Base-by-base conservation (phyloP, 768 basidiomycete species). In the Phaeotremella skinneri region DNA sequence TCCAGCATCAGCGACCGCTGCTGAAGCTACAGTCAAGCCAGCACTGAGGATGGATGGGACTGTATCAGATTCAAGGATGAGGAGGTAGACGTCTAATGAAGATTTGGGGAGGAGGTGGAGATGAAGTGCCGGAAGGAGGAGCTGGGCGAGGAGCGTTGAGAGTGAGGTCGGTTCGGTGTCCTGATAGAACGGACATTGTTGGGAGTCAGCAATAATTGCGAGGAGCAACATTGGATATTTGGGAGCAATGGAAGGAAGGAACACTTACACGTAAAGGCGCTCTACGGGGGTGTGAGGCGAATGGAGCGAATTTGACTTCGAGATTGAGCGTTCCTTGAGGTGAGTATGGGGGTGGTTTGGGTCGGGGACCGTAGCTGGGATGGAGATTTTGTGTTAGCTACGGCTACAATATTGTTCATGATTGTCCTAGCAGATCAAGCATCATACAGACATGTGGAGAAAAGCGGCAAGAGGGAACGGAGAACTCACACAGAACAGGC, bases 261-360 rank as follows among this genome's bases (percentile, higher is more conserved):
- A 54, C 59, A 63, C 87, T 78, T 78, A 94, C 94, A 62, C 89
- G 86, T 67, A 94, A 83, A 0, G 94, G 94, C 5, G 88, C 87
- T 72, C 88, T 81, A 65, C 94, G 81, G 16, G 81, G 82, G 27
- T 80, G 77, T 67, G 87, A 91, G 6, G 96, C 91, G 75, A 94
- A 99, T 0, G 96, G 96, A 1, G 93, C 84, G 69, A 93, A 97
- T 78, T 97, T 97, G 52, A 98, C 90, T 78, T 98, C 93, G 5
- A 99, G 89, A 59, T 91, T 97, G 52, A 99, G 78, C 53, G 83
- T 84, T 1, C 94, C 96, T 58, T 84, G 87, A 67, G 97, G 67
- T 31, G 77, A 77, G 63, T 76, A 81, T 1, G 79, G 78, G 0
- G 79, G 77, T 31, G 75, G 69, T 29, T 77, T 76, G 0, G 79